These are phyloP conservation scores for Pseudogymnoascus sp. DNA, from an alignment of 2,329 filamentous ascomycete species.

Conservation along the genomic window DNA sequence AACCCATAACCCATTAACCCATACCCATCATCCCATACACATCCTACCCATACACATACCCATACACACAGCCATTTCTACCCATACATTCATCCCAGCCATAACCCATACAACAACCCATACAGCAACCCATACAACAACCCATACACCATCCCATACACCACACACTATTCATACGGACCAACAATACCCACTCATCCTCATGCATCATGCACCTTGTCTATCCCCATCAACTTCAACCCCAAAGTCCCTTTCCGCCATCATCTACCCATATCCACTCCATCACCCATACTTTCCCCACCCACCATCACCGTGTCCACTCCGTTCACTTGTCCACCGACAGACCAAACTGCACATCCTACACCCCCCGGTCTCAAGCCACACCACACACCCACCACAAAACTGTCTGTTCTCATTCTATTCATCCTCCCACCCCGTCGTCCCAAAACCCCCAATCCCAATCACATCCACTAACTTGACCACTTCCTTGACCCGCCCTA, in stretches of 20 bases:
- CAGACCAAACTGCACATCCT: too few species aligned
- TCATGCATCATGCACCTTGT: constrained; percentile 10
- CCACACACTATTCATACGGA: background rate
- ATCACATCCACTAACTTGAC: constrained; percentile 8
- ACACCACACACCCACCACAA: background rate
- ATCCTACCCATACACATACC: background rate
- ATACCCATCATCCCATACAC: background rate
- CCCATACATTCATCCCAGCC: background rate
- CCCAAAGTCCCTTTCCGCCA: constrained; percentile 11
- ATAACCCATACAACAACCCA: background rate
- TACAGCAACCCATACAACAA: background rate
- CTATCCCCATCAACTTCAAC: constrained; percentile 10
- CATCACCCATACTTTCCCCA: background rate
- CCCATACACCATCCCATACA: background rate
- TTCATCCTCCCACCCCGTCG: background rate
- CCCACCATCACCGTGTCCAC: background rate
- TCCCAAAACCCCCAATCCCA: background rate
- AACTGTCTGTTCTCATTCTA: constrained; percentile 2
- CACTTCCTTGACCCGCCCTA: constrained; percentile 6
- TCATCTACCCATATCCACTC: background rate
- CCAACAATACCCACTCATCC: background rate
- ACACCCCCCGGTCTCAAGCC: background rate
- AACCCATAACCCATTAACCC: background rate
- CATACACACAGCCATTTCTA: background rate
- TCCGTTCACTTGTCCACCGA: background rate